Base-by-base conservation (phyloP, 148 eudicot species). In the Chenopodium quinoa region DNA sequence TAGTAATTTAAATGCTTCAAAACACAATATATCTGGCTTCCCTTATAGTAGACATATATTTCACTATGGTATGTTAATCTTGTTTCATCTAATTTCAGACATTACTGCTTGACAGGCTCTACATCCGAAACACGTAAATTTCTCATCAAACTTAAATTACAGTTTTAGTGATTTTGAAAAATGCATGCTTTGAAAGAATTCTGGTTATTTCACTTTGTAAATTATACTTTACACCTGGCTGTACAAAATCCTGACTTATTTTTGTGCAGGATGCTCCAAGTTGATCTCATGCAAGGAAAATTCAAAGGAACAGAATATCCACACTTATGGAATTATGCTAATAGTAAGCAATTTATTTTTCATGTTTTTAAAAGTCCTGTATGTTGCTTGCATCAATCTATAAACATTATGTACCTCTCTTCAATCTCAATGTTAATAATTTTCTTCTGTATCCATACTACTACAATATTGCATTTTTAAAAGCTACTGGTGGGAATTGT, bases 61-160 rank as follows among this genome's bases (percentile, higher is more conserved):
- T 80, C 46, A 14, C 5, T 82, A 73, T 82, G 32, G 6, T 82
- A 78, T 82, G 32, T 47, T 64, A 25, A 65, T 29, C n/a, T 27
- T 69, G 25, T 84, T 23, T 82, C 60, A 47, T 83, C 79, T 74
- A 34, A 81, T 89, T 79, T 34, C 91, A 96, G 99, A 82, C 77
- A 93, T 87, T 96, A 92, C 88, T 96, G 99, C 89, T 81, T 91
- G 83, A 87, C 73, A 82, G 99, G 99, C 70, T 91, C 99, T 46
- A 93, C 91, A 19, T 58, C 85, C 63, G 82, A 93, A 83, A 84
- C 77, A 27, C 88, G 99, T 96, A 91, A 86, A 98, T 88, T 69
- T 82, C 77, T 69, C 31, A 54, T 73, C 54, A 68, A 73, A 22
- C 54, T 75, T 17, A 52, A 63, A 37, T 20, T 56, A 23, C 7